These are phyloP conservation scores for Bruguiera gymnorhiza DNA, from an alignment of 345 rosid species.

Conservation along the genomic window DNA sequence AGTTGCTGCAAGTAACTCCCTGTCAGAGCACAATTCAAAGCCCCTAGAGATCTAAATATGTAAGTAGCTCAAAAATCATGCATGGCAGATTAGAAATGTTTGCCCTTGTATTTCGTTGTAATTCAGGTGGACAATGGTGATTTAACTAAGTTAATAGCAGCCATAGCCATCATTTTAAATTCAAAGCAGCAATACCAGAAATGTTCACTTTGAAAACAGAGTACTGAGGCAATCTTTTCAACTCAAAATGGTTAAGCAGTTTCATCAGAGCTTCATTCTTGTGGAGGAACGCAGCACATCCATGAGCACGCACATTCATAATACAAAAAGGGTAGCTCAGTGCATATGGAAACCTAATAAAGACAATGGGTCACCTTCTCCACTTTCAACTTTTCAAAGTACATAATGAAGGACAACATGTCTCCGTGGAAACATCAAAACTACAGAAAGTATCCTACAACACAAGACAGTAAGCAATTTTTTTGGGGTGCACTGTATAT, in stretches of 20 bases:
- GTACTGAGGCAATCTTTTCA: too few species aligned
- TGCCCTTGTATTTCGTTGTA: not conserved
- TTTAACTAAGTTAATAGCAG: too few species aligned
- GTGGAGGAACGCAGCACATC: not conserved
- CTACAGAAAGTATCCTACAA: too few species aligned
- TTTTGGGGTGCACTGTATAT: not conserved
- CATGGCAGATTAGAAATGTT: not conserved
- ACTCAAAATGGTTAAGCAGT: too few species aligned
- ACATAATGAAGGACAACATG: not conserved
- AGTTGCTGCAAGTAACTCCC: slow-evolving; percentile 58
- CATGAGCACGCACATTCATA: too few species aligned
- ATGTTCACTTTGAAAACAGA: too few species aligned
- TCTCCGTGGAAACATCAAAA: not conserved
- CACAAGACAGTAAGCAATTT: not conserved
- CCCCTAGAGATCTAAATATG: not conserved
- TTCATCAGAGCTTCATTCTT: not conserved
- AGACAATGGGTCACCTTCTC: not conserved
- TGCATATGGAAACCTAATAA: too few species aligned
- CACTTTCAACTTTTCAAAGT: not conserved
- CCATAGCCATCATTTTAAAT: too few species aligned
- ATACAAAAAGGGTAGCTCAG: too few species aligned
- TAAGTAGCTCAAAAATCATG: not conserved
- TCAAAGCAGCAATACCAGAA: too few species aligned
- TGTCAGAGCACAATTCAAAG: slow-evolving; percentile 9
- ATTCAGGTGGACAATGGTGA: too few species aligned